Base-by-base conservation (phyloP, 345 rosid genomes). In the Psidium guajava region DNA sequence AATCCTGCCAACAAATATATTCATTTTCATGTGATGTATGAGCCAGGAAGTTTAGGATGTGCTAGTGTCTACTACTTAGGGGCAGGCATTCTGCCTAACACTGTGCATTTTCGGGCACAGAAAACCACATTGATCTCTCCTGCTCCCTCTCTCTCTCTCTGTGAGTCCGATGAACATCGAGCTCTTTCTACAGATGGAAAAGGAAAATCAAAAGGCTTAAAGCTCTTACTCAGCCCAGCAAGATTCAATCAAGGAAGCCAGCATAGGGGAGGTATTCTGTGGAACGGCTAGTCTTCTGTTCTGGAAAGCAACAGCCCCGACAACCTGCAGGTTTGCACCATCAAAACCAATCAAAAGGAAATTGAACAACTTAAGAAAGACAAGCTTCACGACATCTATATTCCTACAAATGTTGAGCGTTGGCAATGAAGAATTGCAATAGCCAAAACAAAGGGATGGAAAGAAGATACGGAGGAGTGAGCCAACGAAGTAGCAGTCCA, bases 251-350 rank as follows among this genome's bases (percentile, higher is more conserved):
- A 97, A 93, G 82, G 99, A 92, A 85, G 93, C 93, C 93, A 97
- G 88, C 85, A 85, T 83, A 3, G 97, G 96, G 42, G 98, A 92
- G 49, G 96, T 93, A 85, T 88, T 91, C 18, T 88, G 93, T n/a
- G 99, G 99, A 82, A 97, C 87, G 11, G 92, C 22, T 49, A 95
- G 98, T 89, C 93, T 92, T 88, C 99, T 94, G 87, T 97, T 97
- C 90, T 97, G 98, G 90, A 95, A 97, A n/a, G 98, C 99, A 82
- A 97, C 99, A 10, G 98, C 99, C 88, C 99, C 99, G 73, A 97
- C 99, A 81, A 97, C 99, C 99, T 97, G 87, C 52, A 44, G 69
- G 81, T 82, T 69, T 52, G 51, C 40, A 81, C 80, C 77, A 69
- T 69, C 47, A 69, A 69, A 69, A 69, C 80, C 47, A 36, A 69